Percentiles rank a stretch among this genome's conserved stretches.
Conservation (phyloP, 345 rosid species). For the Euphorbia peplus region DNA sequence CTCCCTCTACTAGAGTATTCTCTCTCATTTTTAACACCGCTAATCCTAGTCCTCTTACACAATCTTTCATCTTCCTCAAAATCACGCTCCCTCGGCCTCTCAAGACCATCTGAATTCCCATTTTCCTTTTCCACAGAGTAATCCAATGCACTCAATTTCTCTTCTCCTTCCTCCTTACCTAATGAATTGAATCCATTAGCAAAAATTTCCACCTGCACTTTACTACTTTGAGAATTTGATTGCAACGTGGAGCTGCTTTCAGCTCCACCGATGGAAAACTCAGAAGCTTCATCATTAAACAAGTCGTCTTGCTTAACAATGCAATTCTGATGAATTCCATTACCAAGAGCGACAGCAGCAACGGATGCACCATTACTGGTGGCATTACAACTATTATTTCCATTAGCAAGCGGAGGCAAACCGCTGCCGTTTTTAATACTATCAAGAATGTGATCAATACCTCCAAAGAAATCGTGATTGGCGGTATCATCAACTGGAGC, state of each 20-base stretch:
- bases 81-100: conserved; percentile 29
- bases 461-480: conserved; percentile 79
- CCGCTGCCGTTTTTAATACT: conserved; percentile 76
- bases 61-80: conserved; percentile 41
- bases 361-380: background rate
- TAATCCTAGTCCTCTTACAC: conserved; percentile 47
- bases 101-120: conserved; percentile 25
- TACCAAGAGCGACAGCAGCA: background rate
- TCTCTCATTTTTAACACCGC: conserved; percentile 36
- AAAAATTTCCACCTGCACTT: conserved; percentile 19
- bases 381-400: background rate
- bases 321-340: conserved; percentile 29
- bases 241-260: conserved; percentile 22
- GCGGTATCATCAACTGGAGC: conserved; percentile 40
- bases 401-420: conserved; percentile 28
- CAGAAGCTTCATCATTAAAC: conserved; percentile 20
- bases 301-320: conserved; percentile 21
- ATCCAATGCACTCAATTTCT: conserved; percentile 3
- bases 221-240: conserved; percentile 17
- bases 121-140: conserved; percentile 24
- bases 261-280: conserved; percentile 12
- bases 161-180: conserved; percentile 17
- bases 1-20: conserved; percentile 40
- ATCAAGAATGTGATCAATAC: conserved; percentile 86
- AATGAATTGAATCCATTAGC: conserved; percentile 12